A percentile compares a stretch with the other conserved stretches of the same genome.
Conservation (phyloP, 495 filamentous ascomycete species). For the Penicillium crystallinum region DNA sequence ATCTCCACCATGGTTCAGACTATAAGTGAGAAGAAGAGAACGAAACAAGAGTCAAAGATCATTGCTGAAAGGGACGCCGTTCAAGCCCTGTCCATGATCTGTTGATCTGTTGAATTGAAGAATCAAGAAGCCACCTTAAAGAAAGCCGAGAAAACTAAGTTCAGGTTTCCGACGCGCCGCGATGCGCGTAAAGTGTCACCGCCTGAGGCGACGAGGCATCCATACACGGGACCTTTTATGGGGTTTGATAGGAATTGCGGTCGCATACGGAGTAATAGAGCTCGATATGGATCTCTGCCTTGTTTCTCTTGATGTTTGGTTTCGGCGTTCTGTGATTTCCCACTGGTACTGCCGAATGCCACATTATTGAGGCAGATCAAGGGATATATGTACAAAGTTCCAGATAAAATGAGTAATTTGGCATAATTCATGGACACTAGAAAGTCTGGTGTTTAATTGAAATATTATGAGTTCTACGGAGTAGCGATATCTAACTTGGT, state of each 20-base stretch:
- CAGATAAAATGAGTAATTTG: no score
- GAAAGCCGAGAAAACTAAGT: slow-evolving; percentile 20
- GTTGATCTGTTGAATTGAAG: background rate
- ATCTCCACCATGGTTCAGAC: slow-evolving; percentile 49
- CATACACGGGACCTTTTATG: background rate
- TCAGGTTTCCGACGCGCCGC: slow-evolving; percentile 27
- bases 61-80: slow-evolving; percentile 23
- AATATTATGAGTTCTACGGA: no score
- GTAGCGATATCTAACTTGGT: background rate
- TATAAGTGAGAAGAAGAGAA: slow-evolving; percentile 7
- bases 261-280: no score
- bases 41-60: slow-evolving; percentile 18
- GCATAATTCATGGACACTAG: no score
- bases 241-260: background rate
- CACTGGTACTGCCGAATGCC: background rate
- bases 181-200: slow-evolving; percentile 40
- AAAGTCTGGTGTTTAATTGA: no score
- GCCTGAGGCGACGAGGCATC: slow-evolving; percentile 26
- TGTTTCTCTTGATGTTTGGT: background rate
- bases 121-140: slow-evolving; percentile 3
- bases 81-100: slow-evolving; percentile 16
- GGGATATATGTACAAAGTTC: background rate
- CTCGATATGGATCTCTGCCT: no score
- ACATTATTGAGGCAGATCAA: background rate
- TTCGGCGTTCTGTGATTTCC: no score